Base-by-base conservation (phyloP, 805 yeast species). In the Lipomyces yamadae region DNA sequence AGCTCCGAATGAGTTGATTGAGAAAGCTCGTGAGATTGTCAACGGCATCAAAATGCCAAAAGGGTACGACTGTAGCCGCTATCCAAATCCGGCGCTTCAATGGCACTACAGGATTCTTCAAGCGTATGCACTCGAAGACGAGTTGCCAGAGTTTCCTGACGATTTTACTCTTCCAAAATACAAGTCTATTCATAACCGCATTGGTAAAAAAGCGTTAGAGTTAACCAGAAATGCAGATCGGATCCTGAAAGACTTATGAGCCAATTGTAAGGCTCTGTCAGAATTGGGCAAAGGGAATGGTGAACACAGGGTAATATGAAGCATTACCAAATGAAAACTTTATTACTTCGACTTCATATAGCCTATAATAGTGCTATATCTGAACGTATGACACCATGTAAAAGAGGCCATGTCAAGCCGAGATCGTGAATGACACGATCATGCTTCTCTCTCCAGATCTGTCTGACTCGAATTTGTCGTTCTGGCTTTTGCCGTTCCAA, bases 21-120 rank as follows among this genome's bases (percentile, higher is more conserved):
- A 69, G 62, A 70, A 64, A 62, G 74, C 76, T 63, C 75, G 60
- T 61, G 73, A 67, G 32, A 72, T 83, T 15, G 66, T 81, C 59
- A 77, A 78, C n/a, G 79, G 78, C 58, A 81, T 86, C 62, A 78
- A 77, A 15, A 75, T 85, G 73, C 78, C 78, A 10, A 75, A 77
- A 34, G 86, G 84, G 0, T 91, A 86, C 72, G 76, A 78, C 8
- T 92, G 95, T 0, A 74, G 76, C 5, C 83, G 86, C 10, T 88
- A 80, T 71, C 81, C 82, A 30, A 90, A 90, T 73, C 96, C 96
- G 0, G 79, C 83, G 2, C 76, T 92, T 52, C 86, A 86, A 68
- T 88, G 88, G 81, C 90, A 88, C 73, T 87, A 85, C 76, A 83
- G 84, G 65, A 78, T 87, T 0, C 76, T 92, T 24, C 88, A 88